A percentile compares a stretch with the other conserved stretches of the same genome.
These are phyloP conservation scores for Triadica sebifera DNA, from an alignment of 345 rosid species.

Conservation along the genomic window DNA sequence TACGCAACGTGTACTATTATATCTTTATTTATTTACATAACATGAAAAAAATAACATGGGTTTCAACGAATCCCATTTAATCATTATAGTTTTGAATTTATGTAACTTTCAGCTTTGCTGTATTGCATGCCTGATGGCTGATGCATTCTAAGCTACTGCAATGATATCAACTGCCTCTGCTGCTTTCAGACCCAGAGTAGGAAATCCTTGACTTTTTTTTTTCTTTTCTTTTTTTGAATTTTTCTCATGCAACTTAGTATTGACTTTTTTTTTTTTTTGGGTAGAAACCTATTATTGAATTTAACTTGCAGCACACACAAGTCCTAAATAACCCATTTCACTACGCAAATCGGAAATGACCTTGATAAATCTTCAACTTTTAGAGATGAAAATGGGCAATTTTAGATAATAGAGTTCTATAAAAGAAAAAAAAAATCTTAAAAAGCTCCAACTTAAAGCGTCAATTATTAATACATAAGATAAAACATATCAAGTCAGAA, in stretches of 20 bases:
- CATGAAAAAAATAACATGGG: no score
- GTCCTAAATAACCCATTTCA: neutral
- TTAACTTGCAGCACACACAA: neutral
- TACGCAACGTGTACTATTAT: no score
- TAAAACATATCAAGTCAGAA: conserved; percentile 23
- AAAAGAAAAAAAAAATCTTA: no score
- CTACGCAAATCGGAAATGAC: neutral
- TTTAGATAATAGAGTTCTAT: no score
- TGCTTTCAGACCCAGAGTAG: neutral
- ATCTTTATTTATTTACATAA: no score
- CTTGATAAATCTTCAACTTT: neutral
- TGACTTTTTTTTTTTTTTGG: neutral
- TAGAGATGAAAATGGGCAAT: no score
- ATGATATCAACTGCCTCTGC: neutral
- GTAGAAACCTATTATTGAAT: neutral
- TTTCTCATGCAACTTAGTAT: neutral
- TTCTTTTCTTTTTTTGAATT: neutral
- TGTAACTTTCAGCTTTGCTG: neutral
- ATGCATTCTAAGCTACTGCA: neutral
- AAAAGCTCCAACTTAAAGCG: neutral
- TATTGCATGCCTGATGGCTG: neutral
- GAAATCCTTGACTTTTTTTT: neutral
- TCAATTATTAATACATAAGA: neutral
- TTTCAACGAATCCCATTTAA: no score
- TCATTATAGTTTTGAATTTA: neutral